Percentiles rank a stretch among this genome's conserved stretches.
Evolutionary conservation across 495 filamentous ascomycete species (phyloP).

Genomic region (Xylaria sp.): DNA sequence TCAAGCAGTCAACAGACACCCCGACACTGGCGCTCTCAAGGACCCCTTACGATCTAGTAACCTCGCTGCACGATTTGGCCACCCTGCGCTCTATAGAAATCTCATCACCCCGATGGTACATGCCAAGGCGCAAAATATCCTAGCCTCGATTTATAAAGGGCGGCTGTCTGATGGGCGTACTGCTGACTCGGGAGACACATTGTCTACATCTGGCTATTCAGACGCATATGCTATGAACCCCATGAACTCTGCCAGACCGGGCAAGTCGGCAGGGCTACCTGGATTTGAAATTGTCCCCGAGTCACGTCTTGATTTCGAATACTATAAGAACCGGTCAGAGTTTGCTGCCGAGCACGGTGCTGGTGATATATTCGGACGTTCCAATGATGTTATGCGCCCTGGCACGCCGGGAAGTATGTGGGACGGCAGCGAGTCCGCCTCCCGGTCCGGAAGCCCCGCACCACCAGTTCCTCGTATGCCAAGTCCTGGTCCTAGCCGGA

Average conservation of each 20-base stretch:
- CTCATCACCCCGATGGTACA: constrained; percentile 97
- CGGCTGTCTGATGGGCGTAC: constrained; percentile 66
- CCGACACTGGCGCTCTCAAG: constrained; percentile 50
- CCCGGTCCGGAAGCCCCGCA: constrained; percentile 51
- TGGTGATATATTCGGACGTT: constrained; percentile 72
- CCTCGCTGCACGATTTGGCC: constrained; percentile 82
- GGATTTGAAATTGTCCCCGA: constrained; percentile 92
- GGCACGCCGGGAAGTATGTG: constrained; percentile 67
- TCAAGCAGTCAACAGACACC: constrained; percentile 63
- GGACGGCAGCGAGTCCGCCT: constrained; percentile 45
- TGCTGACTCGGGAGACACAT: constrained; percentile 61
- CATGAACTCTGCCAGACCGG: constrained; percentile 78
- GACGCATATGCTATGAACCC: constrained; percentile 75
- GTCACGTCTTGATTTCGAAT: constrained; percentile 88
- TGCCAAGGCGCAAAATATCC: constrained; percentile 81
- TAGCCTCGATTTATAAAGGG: constrained; percentile 82
- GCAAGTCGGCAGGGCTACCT: constrained; percentile 64
- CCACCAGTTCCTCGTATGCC: constrained; percentile 34
- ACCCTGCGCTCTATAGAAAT: constrained; percentile 87
- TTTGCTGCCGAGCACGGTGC: constrained; percentile 89
- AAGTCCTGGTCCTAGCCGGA: constrained; percentile 31
- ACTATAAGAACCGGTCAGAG: constrained; percentile 87
- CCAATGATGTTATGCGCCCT: constrained; percentile 70
- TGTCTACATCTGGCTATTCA: constrained; percentile 70
- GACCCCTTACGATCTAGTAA: constrained; percentile 66